Conservation (phyloP, 192 early-diverging fungal species). For the Podila horticola region DNA sequence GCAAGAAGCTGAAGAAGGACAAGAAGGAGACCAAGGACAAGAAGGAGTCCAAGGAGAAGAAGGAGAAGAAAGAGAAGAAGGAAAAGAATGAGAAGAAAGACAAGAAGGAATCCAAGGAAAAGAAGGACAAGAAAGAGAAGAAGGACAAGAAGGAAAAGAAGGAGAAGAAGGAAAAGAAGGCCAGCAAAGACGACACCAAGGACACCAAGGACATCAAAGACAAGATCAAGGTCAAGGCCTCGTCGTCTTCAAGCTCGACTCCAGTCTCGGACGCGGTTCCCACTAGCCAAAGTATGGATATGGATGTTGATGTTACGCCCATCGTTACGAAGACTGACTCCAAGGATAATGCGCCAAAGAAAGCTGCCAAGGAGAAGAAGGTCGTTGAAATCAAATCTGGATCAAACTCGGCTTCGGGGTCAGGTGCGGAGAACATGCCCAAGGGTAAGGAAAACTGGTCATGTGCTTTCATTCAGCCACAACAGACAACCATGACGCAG, state of each 20-base stretch:
- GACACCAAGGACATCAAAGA: background rate
- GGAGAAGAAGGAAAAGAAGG: background rate
- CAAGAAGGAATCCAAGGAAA: background rate
- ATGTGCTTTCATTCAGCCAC: background rate
- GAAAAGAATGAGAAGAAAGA: background rate
- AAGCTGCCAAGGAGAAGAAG: background rate
- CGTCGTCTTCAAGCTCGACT: too few species aligned
- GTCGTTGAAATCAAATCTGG: background rate
- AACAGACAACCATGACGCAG: background rate
- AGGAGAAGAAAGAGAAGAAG: conserved; percentile 6
- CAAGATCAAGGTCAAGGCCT: conserved; percentile 4
- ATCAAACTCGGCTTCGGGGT: background rate
- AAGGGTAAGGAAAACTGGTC: background rate
- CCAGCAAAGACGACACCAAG: background rate
- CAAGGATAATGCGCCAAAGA: background rate
- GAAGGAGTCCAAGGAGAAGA: conserved; percentile 13
- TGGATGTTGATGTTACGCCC: background rate
- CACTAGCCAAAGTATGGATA: background rate
- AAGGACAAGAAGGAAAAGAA: conserved; percentile 3
- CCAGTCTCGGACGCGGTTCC: too few species aligned
- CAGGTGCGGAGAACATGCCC: background rate
- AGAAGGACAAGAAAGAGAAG: conserved; percentile 10
- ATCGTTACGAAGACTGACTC: too few species aligned
- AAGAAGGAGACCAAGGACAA: conserved; percentile 18
- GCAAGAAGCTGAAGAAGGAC: conserved; percentile 15